phyloP scores from a whole-genome alignment of 805 yeast species.

The Saturnispora serradocipensis region DNA sequence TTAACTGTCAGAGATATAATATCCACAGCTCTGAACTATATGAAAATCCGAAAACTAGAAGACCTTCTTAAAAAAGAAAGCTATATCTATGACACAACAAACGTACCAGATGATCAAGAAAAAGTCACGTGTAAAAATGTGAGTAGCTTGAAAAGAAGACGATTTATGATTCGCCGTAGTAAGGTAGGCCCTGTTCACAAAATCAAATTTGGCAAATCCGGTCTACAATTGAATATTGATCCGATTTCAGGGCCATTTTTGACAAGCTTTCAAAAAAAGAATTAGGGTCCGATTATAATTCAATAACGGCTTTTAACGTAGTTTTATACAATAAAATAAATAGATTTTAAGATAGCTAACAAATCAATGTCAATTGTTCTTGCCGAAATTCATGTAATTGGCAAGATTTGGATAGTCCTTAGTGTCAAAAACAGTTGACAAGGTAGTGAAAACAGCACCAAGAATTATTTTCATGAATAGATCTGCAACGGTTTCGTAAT shows the following conservation, averaged over 20 bases:
- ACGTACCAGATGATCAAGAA: constrained; percentile 4
- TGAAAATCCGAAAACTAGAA: constrained; percentile 31
- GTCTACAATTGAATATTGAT: constrained; percentile 31
- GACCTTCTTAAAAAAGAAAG: constrained; percentile 19
- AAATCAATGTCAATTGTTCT: neutral
- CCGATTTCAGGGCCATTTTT: constrained; percentile 27
- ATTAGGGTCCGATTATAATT: neutral
- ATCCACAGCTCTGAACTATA: constrained; percentile 29
- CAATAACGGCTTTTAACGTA: neutral
- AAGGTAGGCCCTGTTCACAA: constrained; percentile 31
- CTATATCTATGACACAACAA: neutral
- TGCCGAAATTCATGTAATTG: constrained; percentile 29
- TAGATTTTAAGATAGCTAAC: neutral
- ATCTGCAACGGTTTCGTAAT: constrained; percentile 5
- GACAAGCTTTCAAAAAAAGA: neutral
- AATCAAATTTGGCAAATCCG: constrained; percentile 29
- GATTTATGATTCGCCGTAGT: constrained; percentile 13
- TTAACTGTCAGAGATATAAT: constrained; percentile 43
- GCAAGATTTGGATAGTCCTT: constrained; percentile 31
- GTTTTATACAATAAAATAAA: too few species aligned
- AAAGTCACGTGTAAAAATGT: neutral
- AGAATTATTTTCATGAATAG: neutral
- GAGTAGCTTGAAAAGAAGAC: neutral
- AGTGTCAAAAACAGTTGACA: neutral
- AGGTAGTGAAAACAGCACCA: neutral